A percentile compares a stretch with the other conserved stretches of the same genome.
Evolutionary conservation across 2,329 filamentous ascomycete species (phyloP).

Genomic region (Aureobasidium subglaciale): DNA sequence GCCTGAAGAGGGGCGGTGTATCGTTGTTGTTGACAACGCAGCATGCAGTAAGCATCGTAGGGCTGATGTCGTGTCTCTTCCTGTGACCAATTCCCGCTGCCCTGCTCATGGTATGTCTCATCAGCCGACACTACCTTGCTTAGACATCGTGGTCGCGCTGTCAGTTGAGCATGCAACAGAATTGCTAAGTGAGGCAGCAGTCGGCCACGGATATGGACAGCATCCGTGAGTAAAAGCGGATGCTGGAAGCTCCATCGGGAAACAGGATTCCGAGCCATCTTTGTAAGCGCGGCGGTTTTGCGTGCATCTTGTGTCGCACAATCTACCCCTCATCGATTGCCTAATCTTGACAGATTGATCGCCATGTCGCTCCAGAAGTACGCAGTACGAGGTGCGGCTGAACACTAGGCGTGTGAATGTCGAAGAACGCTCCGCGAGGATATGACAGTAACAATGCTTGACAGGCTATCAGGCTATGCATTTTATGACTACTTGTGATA

Average conservation of each 20-base stretch:
- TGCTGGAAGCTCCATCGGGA: background rate
- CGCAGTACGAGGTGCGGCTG: background rate
- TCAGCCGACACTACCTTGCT: too few relatives aligned
- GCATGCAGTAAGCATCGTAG: too few relatives aligned
- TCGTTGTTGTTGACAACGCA: too few relatives aligned
- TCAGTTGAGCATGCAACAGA: background rate
- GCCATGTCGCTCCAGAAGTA: background rate
- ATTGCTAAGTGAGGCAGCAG: background rate
- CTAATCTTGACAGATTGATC: background rate
- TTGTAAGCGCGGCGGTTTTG: conserved; percentile 1
- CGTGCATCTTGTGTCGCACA: background rate
- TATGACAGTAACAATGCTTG: too few relatives aligned
- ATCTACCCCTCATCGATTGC: background rate
- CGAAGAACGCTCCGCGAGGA: too few relatives aligned
- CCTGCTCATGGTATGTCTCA: too few relatives aligned
- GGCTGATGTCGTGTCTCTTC: too few relatives aligned
- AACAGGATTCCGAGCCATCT: background rate
- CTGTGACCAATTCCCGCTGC: too few relatives aligned
- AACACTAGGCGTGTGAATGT: background rate
- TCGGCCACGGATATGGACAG: background rate
- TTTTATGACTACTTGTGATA: too few relatives aligned
- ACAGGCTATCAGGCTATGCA: too few relatives aligned
- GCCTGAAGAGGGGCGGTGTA: too few relatives aligned
- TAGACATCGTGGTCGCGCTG: too few relatives aligned
- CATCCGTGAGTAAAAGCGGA: background rate